Base-by-base conservation (phyloP, 805 yeast species). In the Barnettozyma pratensis region DNA sequence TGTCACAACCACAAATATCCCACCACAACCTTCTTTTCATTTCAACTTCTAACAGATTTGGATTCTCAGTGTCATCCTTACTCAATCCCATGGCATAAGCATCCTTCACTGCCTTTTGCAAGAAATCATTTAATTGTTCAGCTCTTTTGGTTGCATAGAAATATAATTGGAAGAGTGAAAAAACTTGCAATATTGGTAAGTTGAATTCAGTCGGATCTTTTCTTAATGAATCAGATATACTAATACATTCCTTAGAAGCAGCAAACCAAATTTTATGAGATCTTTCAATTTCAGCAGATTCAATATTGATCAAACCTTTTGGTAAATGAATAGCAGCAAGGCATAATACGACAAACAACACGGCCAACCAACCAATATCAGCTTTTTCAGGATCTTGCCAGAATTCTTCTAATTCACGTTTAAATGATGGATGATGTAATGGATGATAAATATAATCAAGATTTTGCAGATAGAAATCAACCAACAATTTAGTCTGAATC, bases 21-120 rank as follows among this genome's bases (percentile, higher is more conserved):
- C 65, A 61, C 65, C 65, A 61, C 3, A 61, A 42, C 40, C 71
- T 56, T 51, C 67, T 61, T 42, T 61, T 62, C 57, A 66, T 45
- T 46, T 67, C 70, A 10, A 58, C 19, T 38, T 59, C 65, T 14
- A 60, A 28, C 41, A 61, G 31, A 39, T 58, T 52, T 37, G 60
- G 54, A 40, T 59, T 59, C 5, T 51, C 52, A n/a, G 40, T 30
- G 38, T 60, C 61, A 44, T 59, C 65, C 39, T 53, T 50, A 39
- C 63, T 57, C 8, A 63, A 46, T 0, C 59, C 61, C 61, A 62
- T 55, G 5, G 48, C 54, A 43, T 44, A 52, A 4, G 60, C 62
- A 39, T 55, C 59, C 37, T 55, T 52, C 10, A 63, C 49, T 1
- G 62, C 59, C 38, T 59, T 57, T 4, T 42, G n/a, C 30, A 63